phyloP scores from a whole-genome alignment of 768 basidiomycete species.

The Russula earlei region DNA sequence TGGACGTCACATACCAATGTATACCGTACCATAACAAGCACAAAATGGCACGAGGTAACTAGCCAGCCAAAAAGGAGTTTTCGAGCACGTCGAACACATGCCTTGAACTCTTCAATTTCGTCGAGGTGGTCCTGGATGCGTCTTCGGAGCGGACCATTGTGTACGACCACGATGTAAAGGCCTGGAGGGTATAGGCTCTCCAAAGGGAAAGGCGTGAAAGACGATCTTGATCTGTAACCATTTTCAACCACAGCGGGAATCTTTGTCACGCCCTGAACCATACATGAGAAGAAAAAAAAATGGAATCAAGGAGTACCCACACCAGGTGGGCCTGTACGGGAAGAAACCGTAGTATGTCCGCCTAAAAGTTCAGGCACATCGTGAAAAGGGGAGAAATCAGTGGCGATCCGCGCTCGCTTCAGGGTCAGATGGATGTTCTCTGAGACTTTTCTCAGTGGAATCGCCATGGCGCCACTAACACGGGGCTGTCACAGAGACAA shows the following conservation, averaged over 20 bases:
- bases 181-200: not conserved
- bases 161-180: not conserved
- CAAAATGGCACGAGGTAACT: not conserved
- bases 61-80: not conserved
- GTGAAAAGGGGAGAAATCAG: not conserved
- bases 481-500: not conserved
- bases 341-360: not conserved
- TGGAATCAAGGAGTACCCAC: not conserved
- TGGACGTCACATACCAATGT: not conserved
- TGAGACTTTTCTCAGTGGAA: not conserved
- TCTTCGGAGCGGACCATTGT: not conserved
- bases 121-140: not conserved
- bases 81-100: not conserved
- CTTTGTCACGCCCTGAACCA: not conserved
- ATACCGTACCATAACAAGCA: not conserved
- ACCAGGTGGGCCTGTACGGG: not conserved
- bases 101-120: not conserved
- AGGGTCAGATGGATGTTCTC: not conserved
- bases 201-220: not conserved
- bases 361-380: not conserved
- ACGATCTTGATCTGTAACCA: not conserved
- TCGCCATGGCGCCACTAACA: not conserved
- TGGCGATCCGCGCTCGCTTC: not conserved
- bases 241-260: not conserved
- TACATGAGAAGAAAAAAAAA: not conserved